Evolutionary conservation across 129 eudicot species (phyloP), one percentile per base, ranked within the genome.

Genomic region (Artemisia argyi): DNA sequence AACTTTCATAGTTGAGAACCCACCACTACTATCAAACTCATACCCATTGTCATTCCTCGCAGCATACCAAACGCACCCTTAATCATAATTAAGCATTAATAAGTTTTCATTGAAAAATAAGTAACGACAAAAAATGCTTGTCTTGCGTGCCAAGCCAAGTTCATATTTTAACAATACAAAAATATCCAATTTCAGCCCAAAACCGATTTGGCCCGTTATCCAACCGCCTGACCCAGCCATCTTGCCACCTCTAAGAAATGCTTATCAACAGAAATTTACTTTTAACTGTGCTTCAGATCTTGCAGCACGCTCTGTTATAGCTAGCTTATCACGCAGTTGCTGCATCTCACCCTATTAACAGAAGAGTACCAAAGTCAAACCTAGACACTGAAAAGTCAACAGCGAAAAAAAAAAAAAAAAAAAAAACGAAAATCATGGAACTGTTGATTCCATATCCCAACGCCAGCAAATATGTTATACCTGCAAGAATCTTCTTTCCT

Each of bases 401-500:
- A 63, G 32, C 58, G 16, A 30, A 46, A 63, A n/a, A n/a, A n/a
- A n/a, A 30, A 46, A 63, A 48, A 35, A 46, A 15, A 13, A 32
- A 50, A 18, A 42, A 59, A 61, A n/a, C 65, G 55, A 30, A 73
- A 46, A 44, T 73, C 35, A 10, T 20, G 22, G 26, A 68, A 76
- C 42, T 18, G 63, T 5, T 35, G 12, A 39, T 49, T 61, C 55
- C 63, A 69, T 39, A 39, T 39, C 46, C 46, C 46, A 7, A 39
- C 46, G 46, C 46, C 46, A 39, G 46, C 9, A 39, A 39, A 39
- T 39, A 39, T 39, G 46, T 69, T 18, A 62, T 71, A 83, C 97
- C 93, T 91, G 97, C 89, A 91, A 80, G 76, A 88, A 91, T 67
- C 97, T 82, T 81, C 97, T 88, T 78, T 91, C 97, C 47, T 91